phyloP scores from a whole-genome alignment of 176 grass and related monocot genomes.

The Chrysopogon serrulatus region DNA sequence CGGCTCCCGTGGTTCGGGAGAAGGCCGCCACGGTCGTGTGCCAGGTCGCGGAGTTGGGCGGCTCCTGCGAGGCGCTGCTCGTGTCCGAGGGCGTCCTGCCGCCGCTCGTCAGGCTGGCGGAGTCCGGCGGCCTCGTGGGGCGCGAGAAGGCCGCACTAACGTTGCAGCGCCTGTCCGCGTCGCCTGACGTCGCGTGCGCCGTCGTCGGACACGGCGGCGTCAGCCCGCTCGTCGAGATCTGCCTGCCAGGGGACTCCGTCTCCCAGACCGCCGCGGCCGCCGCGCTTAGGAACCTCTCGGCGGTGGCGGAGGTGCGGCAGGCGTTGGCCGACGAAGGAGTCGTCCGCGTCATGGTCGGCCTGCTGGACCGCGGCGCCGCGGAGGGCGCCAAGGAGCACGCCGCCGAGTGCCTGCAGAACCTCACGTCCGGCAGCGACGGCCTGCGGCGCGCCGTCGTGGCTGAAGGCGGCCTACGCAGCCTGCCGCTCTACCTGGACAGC shows the following conservation, averaged over 20 bases:
- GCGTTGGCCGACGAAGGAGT: slow-evolving; percentile 63
- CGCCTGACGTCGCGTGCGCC: slow-evolving; percentile 44
- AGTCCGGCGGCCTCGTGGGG: slow-evolving; percentile 61
- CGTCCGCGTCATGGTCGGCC: slow-evolving; percentile 61
- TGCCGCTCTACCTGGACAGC: slow-evolving; percentile 65
- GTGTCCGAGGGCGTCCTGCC: slow-evolving; percentile 72
- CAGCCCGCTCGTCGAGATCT: slow-evolving; percentile 74
- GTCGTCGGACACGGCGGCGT: slow-evolving; percentile 65
- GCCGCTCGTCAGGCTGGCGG: slow-evolving; percentile 78
- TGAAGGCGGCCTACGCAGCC: slow-evolving; percentile 61
- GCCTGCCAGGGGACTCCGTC: slow-evolving; percentile 62
- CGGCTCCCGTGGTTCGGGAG: slow-evolving; percentile 61
- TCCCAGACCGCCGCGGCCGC: slow-evolving; percentile 67
- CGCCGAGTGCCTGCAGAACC: slow-evolving; percentile 76
- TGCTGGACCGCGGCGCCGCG: slow-evolving; percentile 52
- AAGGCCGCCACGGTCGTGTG: slow-evolving; percentile 65
- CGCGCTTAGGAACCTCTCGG: slow-evolving; percentile 72
- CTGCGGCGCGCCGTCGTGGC: slow-evolving; percentile 60
- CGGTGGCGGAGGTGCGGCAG: slow-evolving; percentile 58
- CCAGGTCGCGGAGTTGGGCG: slow-evolving; percentile 49
- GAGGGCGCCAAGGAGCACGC: slow-evolving; percentile 75
- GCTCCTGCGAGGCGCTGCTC: slow-evolving; percentile 51
- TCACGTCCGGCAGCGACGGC: slow-evolving; percentile 54
- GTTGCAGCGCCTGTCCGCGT: slow-evolving; percentile 63
- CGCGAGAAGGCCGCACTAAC: slow-evolving; percentile 82